Evolutionary conservation across 805 yeast genomes (phyloP).

Genomic region (Yarrowia porcina): DNA sequence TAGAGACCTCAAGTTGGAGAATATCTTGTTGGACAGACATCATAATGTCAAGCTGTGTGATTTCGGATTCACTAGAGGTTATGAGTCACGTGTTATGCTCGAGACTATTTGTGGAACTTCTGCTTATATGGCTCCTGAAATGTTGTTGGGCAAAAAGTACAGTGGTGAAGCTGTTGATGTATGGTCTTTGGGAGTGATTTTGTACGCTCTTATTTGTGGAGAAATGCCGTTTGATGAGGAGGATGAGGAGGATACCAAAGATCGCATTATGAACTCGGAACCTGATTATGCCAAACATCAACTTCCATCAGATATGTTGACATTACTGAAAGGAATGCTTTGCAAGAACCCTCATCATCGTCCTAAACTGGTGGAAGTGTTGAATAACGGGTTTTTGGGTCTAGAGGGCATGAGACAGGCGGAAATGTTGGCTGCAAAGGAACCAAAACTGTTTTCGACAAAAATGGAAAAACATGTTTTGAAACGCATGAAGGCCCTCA

Average conservation of each 20-base stretch:
- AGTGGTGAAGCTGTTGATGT: slow-evolving; percentile 77
- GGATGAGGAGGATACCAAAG: slow-evolving; percentile 58
- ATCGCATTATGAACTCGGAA: slow-evolving; percentile 47
- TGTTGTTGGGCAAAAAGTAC: slow-evolving; percentile 64
- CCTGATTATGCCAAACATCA: slow-evolving; percentile 35
- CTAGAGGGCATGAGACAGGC: slow-evolving; percentile 46
- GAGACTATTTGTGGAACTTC: slow-evolving; percentile 92
- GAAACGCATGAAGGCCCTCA: slow-evolving; percentile 55
- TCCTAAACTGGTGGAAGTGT: slow-evolving; percentile 53
- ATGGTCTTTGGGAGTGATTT: slow-evolving; percentile 89
- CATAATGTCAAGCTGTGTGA: slow-evolving; percentile 82
- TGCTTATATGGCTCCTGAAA: slow-evolving; percentile 96
- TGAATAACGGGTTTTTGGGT: slow-evolving; percentile 50
- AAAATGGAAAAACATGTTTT: slow-evolving; percentile 61
- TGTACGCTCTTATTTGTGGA: slow-evolving; percentile 81
- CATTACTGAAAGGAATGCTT: slow-evolving; percentile 53
- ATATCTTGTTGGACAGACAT: slow-evolving; percentile 71
- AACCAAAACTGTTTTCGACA: slow-evolving; percentile 51
- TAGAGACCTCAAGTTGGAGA: slow-evolving; percentile 76
- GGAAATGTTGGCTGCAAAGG: slow-evolving; percentile 39
- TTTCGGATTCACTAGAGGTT: slow-evolving; percentile 90
- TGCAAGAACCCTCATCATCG: slow-evolving; percentile 64
- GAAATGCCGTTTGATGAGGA: slow-evolving; percentile 89
- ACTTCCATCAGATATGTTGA: slow-evolving; percentile 44
- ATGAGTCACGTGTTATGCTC: slow-evolving; percentile 51